Percentiles rank a stretch among this genome's conserved stretches.
Conservation (phyloP, 306 rosid species). For the Quercus engelmannii region DNA sequence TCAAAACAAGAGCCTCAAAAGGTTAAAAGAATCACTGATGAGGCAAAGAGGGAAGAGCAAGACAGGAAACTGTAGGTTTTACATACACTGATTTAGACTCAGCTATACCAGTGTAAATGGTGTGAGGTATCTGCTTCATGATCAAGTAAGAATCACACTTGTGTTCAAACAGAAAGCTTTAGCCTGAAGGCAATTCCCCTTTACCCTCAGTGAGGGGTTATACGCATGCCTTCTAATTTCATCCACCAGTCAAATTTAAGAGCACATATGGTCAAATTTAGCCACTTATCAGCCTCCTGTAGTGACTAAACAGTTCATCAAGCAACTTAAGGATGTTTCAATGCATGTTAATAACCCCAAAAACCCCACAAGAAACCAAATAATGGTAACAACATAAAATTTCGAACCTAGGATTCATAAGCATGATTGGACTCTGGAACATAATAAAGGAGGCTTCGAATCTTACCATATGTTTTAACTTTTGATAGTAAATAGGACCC, state of each 20-base stretch:
- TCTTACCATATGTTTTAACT: slow-evolving; percentile 92
- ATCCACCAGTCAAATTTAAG: not conserved
- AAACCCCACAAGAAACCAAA: not conserved
- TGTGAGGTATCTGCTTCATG: not conserved
- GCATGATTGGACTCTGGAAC: not conserved
- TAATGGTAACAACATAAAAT: not conserved
- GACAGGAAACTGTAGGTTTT: not conserved
- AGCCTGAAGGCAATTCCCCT: not conserved
- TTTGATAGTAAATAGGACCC: slow-evolving; percentile 99
- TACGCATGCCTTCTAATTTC: not conserved
- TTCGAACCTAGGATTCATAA: not conserved
- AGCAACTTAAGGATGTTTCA: not conserved
- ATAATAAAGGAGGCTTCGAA: not conserved
- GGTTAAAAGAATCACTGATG: not conserved
- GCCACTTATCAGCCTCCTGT: not conserved
- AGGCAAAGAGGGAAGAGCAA: not conserved
- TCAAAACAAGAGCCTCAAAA: not conserved
- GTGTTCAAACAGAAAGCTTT: not conserved
- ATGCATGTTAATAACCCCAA: not conserved
- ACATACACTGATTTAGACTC: not conserved
- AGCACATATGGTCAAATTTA: not conserved
- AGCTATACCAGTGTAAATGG: not conserved
- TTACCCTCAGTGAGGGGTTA: not conserved
- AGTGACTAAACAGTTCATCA: not conserved
- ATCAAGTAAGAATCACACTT: not conserved